Evolutionary conservation across 2,329 filamentous ascomycete genomes (phyloP).

Genomic region (Diaporthe nobilis): DNA sequence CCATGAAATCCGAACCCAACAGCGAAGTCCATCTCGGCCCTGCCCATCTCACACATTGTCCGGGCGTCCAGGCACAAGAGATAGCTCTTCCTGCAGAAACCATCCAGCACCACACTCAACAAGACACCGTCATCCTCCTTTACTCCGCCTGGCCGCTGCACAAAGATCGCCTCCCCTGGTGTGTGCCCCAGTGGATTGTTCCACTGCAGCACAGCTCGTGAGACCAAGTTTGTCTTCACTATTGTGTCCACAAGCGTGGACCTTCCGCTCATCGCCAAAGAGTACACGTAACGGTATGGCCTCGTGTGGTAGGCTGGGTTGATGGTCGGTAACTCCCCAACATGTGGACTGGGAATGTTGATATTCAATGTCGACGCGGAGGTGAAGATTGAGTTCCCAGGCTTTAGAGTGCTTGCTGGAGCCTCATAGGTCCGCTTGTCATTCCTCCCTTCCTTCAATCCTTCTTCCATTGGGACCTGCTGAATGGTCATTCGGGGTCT

Average conservation of each 20-base stretch:
- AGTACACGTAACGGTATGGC: constrained; percentile 73
- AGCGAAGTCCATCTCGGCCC: constrained; percentile 73
- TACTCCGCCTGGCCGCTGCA: constrained; percentile 62
- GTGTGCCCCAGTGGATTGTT: constrained; percentile 70
- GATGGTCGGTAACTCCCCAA: constrained; percentile 76
- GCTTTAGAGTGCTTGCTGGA: no score
- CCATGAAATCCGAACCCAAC: constrained; percentile 78
- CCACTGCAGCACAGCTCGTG: constrained; percentile 69
- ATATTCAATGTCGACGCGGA: constrained; percentile 45
- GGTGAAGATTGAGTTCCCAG: neutral
- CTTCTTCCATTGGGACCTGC: neutral
- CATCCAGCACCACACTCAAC: constrained; percentile 73
- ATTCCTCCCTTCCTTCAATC: neutral
- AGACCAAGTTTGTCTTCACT: constrained; percentile 74
- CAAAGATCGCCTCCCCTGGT: constrained; percentile 79
- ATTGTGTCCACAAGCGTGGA: constrained; percentile 74
- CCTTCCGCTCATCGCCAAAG: constrained; percentile 67
- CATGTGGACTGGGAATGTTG: constrained; percentile 65
- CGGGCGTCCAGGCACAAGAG: constrained; percentile 75
- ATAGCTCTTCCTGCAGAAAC: constrained; percentile 71
- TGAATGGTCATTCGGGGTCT: neutral
- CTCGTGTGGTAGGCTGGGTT: constrained; percentile 69
- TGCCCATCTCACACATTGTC: constrained; percentile 74
- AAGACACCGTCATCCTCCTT: constrained; percentile 54
- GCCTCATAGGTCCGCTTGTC: no score